A percentile compares a stretch with the other conserved stretches of the same genome.
phyloP scores from a whole-genome alignment of 2,329 filamentous ascomycete species.

The Rhytidhysteron rufulum region DNA sequence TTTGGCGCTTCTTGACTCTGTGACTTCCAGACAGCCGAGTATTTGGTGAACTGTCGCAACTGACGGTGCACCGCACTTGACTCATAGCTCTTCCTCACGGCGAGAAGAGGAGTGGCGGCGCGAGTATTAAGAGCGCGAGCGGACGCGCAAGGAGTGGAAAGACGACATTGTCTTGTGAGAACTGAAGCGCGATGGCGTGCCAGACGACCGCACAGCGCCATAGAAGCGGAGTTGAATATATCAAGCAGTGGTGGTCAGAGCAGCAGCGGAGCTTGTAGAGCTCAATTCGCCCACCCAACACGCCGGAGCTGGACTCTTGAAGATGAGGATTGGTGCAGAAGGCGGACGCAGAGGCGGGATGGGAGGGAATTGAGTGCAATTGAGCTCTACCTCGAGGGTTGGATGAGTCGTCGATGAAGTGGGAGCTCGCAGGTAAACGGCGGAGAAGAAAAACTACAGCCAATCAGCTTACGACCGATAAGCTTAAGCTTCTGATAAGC shows the following conservation, averaged over 20 bases:
- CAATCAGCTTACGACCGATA: too few species aligned
- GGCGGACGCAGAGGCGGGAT: too few species aligned
- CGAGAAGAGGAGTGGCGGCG: slow-evolving; percentile 26
- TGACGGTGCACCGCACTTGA: slow-evolving; percentile 29
- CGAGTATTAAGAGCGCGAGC: slow-evolving; percentile 30
- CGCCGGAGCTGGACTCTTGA: too few species aligned
- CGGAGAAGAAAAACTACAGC: too few species aligned
- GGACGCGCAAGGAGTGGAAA: slow-evolving; percentile 22
- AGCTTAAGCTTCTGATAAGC: too few species aligned
- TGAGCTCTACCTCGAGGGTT: too few species aligned
- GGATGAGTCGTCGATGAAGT: too few species aligned
- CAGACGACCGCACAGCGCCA: slow-evolving; percentile 41
- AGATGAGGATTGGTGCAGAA: too few species aligned
- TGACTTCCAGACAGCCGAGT: slow-evolving; percentile 27
- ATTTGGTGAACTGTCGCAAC: slow-evolving; percentile 36
- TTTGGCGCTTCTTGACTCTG: slow-evolving; percentile 68
- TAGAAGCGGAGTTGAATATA: slow-evolving; percentile 13
- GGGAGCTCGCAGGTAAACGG: too few species aligned
- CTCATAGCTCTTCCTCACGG: slow-evolving; percentile 26
- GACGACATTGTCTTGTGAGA: slow-evolving; percentile 30
- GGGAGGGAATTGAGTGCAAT: too few species aligned
- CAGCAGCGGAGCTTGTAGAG: slow-evolving; percentile 26
- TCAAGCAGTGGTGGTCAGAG: slow-evolving; percentile 28
- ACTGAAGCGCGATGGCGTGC: slow-evolving; percentile 38
- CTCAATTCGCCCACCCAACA: slow-evolving; percentile 18